A percentile compares a stretch with the other conserved stretches of the same genome.
Evolutionary conservation across 2,329 filamentous ascomycete species (phyloP).

Genomic region (Trichoderma guizhouense): DNA sequence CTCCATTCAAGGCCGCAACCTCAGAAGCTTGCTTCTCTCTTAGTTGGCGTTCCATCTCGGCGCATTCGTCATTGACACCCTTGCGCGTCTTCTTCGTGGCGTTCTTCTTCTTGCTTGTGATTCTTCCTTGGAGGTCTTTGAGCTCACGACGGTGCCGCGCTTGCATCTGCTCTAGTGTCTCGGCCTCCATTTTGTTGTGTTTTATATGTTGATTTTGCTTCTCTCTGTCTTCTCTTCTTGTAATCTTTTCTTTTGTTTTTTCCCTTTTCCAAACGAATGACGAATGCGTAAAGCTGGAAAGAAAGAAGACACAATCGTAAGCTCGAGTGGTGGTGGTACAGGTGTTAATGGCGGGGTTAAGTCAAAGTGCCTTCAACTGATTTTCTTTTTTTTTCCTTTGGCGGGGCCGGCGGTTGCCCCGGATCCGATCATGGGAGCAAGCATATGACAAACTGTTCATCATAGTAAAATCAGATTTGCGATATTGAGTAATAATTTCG

Average conservation of each 20-base stretch:
- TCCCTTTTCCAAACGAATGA: background rate
- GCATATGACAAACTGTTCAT: background rate
- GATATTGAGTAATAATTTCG: background rate
- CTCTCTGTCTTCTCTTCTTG: background rate
- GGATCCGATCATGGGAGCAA: background rate
- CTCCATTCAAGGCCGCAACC: conserved; percentile 42
- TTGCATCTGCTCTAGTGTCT: conserved; percentile 71
- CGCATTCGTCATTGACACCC: conserved; percentile 73
- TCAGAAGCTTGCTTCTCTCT: conserved; percentile 66
- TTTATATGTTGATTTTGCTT: background rate
- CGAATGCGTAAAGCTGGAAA: background rate
- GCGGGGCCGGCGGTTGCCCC: background rate
- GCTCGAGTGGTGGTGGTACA: background rate
- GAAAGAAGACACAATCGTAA: background rate
- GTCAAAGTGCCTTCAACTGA: background rate
- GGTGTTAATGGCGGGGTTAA: conserved; percentile 6
- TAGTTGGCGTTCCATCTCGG: conserved; percentile 62
- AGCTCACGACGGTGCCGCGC: conserved; percentile 83
- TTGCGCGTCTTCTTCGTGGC: conserved; percentile 84
- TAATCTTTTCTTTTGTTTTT: background rate
- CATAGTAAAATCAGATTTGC: background rate
- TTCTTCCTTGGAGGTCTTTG: conserved; percentile 76
- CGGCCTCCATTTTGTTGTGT: conserved; percentile 31
- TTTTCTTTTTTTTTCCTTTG: background rate
- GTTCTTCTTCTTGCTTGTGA: conserved; percentile 95